These are phyloP conservation scores for Penicillium herquei DNA, from an alignment of 495 filamentous ascomycete genomes.

Conservation along the genomic window DNA sequence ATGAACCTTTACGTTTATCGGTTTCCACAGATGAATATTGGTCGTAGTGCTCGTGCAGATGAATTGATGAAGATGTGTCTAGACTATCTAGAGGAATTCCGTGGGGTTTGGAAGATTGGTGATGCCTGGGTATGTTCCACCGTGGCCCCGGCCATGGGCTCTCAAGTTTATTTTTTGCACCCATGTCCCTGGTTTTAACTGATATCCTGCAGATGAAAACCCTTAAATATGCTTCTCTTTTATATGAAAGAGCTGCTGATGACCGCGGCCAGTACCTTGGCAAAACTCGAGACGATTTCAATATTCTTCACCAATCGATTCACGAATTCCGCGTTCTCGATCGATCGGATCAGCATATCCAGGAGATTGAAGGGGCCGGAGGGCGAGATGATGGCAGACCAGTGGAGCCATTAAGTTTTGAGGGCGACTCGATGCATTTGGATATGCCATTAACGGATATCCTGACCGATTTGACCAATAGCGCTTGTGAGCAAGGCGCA, in stretches of 20 bases:
- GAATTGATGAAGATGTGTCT: conserved; percentile 15
- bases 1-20: conserved; percentile 23
- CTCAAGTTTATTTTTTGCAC: neutral
- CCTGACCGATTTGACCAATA: conserved; percentile 14
- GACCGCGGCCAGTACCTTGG: conserved; percentile 19
- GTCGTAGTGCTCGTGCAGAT: conserved; percentile 15
- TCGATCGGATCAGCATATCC: conserved; percentile 18
- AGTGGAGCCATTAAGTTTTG: neutral
- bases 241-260: conserved; percentile 19
- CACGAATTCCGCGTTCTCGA: conserved; percentile 25
- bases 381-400: conserved; percentile 1
- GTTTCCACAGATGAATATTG: conserved; percentile 27
- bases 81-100: conserved; percentile 20
- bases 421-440: conserved; percentile 10
- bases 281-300: conserved; percentile 21
- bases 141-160: neutral
- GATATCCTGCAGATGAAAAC: conserved; percentile 12
- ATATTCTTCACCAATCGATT: conserved; percentile 20
- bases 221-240: conserved; percentile 15
- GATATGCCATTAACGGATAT: conserved; percentile 15
- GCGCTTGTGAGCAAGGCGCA: conserved; percentile 17
- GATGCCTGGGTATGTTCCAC: conserved; percentile 20
- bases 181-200: neutral
- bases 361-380: conserved; percentile 17
- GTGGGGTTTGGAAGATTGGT: conserved; percentile 19